phyloP scores from a whole-genome alignment of 2,329 filamentous ascomycete genomes.

The Phaeosphaeria sp. region DNA sequence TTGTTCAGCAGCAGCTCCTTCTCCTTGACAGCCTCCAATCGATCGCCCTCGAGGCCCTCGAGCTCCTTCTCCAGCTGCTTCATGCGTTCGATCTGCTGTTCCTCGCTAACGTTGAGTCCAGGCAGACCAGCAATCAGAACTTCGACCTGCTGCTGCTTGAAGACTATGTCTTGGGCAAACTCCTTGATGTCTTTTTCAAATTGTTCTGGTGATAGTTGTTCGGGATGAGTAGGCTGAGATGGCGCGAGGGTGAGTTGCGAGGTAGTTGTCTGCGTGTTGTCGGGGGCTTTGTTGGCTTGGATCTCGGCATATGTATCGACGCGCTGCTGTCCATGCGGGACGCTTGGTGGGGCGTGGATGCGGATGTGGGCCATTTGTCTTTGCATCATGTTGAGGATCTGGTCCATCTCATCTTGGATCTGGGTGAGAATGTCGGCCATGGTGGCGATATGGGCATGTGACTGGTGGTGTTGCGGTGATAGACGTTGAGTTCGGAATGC shows the following conservation, averaged over 20 bases:
- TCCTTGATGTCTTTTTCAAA: slow-evolving; percentile 73
- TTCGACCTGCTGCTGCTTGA: slow-evolving; percentile 86
- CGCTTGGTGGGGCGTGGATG: slow-evolving; percentile 49
- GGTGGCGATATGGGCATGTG: slow-evolving; percentile 10
- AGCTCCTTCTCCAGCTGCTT: slow-evolving; percentile 53
- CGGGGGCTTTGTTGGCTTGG: slow-evolving; percentile 31
- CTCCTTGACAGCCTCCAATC: slow-evolving; percentile 49
- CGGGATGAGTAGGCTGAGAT: slow-evolving; percentile 10
- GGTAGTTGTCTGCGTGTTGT: slow-evolving; percentile 20
- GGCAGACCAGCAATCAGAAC: slow-evolving; percentile 75
- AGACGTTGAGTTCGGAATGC: neutral
- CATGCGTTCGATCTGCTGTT: slow-evolving; percentile 72
- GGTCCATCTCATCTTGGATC: slow-evolving; percentile 81
- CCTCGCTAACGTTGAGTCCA: slow-evolving; percentile 78
- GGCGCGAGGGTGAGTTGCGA: slow-evolving; percentile 15
- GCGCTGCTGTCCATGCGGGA: slow-evolving; percentile 53
- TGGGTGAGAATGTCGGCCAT: slow-evolving; percentile 83
- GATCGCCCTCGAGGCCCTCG: slow-evolving; percentile 50
- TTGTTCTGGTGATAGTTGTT: slow-evolving; percentile 48
- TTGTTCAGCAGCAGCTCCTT: slow-evolving; percentile 50
- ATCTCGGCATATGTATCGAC: slow-evolving; percentile 40
- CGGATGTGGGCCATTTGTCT: slow-evolving; percentile 54
- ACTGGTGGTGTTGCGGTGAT: neutral
- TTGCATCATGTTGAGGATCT: slow-evolving; percentile 59
- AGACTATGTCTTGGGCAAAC: slow-evolving; percentile 75